These are phyloP conservation scores for Claviceps purpurea DNA, from an alignment of 2,329 filamentous ascomycete species.

Conservation along the genomic window DNA sequence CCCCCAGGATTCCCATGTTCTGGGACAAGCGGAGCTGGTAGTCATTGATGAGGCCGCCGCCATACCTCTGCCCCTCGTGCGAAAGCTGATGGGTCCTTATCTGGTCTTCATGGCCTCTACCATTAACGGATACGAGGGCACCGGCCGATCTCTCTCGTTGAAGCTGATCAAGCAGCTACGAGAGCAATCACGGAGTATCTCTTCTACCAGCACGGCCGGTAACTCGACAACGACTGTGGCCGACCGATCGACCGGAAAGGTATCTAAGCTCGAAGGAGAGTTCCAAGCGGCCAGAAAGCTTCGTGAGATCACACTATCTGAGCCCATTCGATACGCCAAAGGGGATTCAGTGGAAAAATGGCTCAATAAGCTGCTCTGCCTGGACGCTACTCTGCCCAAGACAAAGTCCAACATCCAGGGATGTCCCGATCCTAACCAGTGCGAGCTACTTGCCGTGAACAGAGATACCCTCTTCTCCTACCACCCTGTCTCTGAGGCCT, in stretches of 20 bases:
- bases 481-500: slow-evolving; percentile 92
- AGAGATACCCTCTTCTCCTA: slow-evolving; percentile 96
- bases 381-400: slow-evolving; percentile 80
- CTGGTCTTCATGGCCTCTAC: slow-evolving; percentile 98
- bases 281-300: slow-evolving; percentile 61
- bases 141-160: slow-evolving; percentile 81
- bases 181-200: slow-evolving; percentile 65
- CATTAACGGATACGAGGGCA: slow-evolving; percentile 97
- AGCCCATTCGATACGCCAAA: slow-evolving; percentile 87
- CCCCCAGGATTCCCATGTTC: slow-evolving; percentile 85
- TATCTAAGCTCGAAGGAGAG: slow-evolving; percentile 49
- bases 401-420: slow-evolving; percentile 60
- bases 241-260: slow-evolving; percentile 66
- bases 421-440: slow-evolving; percentile 80
- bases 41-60: slow-evolving; percentile 97
- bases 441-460: slow-evolving; percentile 87
- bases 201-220: slow-evolving; percentile 34
- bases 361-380: slow-evolving; percentile 85
- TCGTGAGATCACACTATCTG: slow-evolving; percentile 81
- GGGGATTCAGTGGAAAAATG: slow-evolving; percentile 90
- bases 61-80: slow-evolving; percentile 82
- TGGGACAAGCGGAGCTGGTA: slow-evolving; percentile 87
- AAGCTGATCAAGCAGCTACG: slow-evolving; percentile 96
- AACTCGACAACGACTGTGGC: slow-evolving; percentile 42
- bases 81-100: slow-evolving; percentile 92